Base-by-base conservation (phyloP, 2,329 filamentous ascomycete genomes). In the Xylariomycetidae sp. region DNA sequence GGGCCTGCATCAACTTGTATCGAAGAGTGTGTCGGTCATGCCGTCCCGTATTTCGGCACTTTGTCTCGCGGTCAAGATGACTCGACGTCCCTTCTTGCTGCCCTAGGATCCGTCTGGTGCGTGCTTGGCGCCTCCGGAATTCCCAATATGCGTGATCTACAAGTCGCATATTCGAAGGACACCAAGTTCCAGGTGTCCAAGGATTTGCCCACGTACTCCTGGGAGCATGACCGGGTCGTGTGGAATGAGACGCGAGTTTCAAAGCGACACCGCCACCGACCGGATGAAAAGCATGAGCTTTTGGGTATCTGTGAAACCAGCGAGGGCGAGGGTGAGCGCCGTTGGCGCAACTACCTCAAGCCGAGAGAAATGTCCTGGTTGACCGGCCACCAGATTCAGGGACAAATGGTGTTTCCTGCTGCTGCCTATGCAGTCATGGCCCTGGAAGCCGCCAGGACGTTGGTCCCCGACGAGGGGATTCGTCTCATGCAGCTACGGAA, bases 31-130 rank as follows among this genome's bases (percentile, higher is more conserved):
- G 6, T 16, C 6, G 36, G 37, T 9, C 6, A 18, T 8, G 12
- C 15, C 2, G 19, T 40, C 13, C 40, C 40, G 4, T 42, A 42
- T 28, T 29, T 17, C 27, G 40, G 40, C 8, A 25, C 29, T 1
- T 30, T 44, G 4, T 18, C 31, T 7, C 36, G 41, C 14, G 38
- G 33, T 10, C 19, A 18, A 8, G 32, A 36, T 20, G 38, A 35
- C 25, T 26, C 25, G 9, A 17, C 20, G 7, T 25, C 32, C 16
- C 9, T 38, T 19, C 9, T 31, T 5, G 29, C n/a, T 25, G 16
- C 18, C 16, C 4, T 42, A 26, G 27, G 39, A 13, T 31, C 32
- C 19, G 11, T 40, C 23, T 36, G 40, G 37, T 6, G 26, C 23
- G 17, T 34, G 26, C 16, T 45, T n/a, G 26, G 34, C 17, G 4